Evolutionary conservation across 441 rosid genomes (phyloP), one percentile per base, ranked within the genome.

Genomic region (Aquilaria agallochum): DNA sequence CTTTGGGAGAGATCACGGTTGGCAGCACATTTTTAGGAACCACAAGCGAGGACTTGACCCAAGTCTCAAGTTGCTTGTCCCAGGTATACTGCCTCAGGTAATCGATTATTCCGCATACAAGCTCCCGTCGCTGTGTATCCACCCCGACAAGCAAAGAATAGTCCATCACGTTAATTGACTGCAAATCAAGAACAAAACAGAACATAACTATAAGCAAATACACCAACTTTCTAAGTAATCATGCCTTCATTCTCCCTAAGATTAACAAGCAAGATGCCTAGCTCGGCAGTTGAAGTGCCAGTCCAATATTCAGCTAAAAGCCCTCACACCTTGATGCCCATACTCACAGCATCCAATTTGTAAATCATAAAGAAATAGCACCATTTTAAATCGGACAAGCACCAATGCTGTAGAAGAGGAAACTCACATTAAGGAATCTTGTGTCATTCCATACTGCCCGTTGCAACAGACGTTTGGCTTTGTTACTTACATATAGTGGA

Each of bases 391-490:
- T 36, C 1, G 27, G 42, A 55, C 10, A 56, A 4, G 45, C 10
- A 36, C 5, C 6, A 36, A 36, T 5, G 5, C 42, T 36, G 42
- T 8, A 32, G 47, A 49, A 15, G 12, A n/a, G 34, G 36, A 63
- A 50, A 84, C 98, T 95, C 69, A 92, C 99, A 44, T 81, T 84
- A 55, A 92, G 96, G 70, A 95, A 95, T 69, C 77, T 77, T 9
- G 98, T 95, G 79, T 95, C 99, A 62, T 95, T 95, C 89, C 96
- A 95, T 46, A 95, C 92, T 45, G 97, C 97, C 44, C 99, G 85
- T 69, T 81, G 90, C 65, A 92, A 72, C 58, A 74, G 68, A 53
- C 83, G 87, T 73, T 89, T 95, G 33, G 96, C 83, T 48, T 71
- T 81, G 65, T 85, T 88, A 70, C 96, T 84, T 54, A 95, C 92